Conservation (phyloP, 2,329 filamentous ascomycete genomes). For the Hymenotorrendiella dingleyae region DNA sequence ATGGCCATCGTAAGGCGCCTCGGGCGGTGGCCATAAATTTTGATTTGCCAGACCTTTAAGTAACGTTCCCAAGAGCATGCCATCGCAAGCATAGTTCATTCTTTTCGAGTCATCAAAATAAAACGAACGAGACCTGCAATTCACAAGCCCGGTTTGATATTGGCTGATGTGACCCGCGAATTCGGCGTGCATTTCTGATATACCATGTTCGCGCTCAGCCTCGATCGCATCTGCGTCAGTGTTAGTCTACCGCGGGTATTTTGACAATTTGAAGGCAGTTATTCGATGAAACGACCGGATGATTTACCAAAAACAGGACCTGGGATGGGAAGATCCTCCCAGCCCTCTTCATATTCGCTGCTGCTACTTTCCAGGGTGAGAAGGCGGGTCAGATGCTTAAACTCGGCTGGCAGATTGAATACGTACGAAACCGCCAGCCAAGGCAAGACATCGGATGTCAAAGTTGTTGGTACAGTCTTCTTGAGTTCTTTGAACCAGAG, state of each 20-base stretch:
- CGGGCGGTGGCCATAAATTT: conserved; percentile 6
- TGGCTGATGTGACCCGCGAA: background rate
- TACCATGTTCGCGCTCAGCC: background rate
- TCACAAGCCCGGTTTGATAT: conserved; percentile 1
- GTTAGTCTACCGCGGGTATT: background rate
- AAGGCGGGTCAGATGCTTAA: conserved; percentile 3
- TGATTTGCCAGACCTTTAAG: conserved; percentile 5
- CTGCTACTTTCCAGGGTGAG: background rate
- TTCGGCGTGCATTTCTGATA: conserved; percentile 2
- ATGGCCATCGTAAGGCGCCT: conserved; percentile 3
- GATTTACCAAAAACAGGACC: background rate
- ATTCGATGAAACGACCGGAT: too few species aligned
- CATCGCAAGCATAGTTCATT: conserved; percentile 10
- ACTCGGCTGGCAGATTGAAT: conserved; percentile 6
- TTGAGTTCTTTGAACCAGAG: conserved; percentile 12
- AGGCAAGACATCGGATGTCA: background rate
- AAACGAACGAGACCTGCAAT: background rate
- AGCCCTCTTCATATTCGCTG: background rate
- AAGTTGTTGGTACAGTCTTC: conserved; percentile 2
- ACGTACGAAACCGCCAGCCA: conserved; percentile 13
- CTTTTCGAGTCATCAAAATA: background rate
- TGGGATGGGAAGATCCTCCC: conserved; percentile 1
- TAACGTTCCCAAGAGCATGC: conserved; percentile 9
- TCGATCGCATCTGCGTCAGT: background rate
- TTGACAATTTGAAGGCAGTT: background rate